Evolutionary conservation across 2,329 filamentous ascomycete species (phyloP).

Genomic region (Westerdykella ornata): DNA sequence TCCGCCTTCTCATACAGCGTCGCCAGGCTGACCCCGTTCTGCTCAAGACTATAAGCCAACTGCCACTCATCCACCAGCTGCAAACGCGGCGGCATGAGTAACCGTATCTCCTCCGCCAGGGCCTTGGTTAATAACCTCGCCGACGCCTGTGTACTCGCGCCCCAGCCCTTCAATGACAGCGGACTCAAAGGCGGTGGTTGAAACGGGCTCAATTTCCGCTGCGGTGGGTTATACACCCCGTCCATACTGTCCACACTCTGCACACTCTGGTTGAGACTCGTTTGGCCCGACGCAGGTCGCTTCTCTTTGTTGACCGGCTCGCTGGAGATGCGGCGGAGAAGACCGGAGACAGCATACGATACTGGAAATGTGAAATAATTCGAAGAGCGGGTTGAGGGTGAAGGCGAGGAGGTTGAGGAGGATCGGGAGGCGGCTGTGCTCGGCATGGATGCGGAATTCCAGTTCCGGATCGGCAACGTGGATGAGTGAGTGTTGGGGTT

Average conservation of each 20-base stretch:
- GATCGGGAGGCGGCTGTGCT: conserved; percentile 16
- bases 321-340: conserved; percentile 43
- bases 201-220: conserved; percentile 67
- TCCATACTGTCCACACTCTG: conserved; percentile 43
- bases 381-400: conserved; percentile 23
- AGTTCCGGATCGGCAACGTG: conserved; percentile 1
- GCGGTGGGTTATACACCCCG: conserved; percentile 55
- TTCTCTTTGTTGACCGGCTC: conserved; percentile 29
- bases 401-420: conserved; percentile 8
- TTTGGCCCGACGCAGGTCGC: conserved; percentile 8
- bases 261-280: conserved; percentile 23
- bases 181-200: conserved; percentile 85
- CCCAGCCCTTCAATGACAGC: conserved; percentile 62
- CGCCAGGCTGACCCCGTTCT: conserved; percentile 78
- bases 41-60: conserved; percentile 81
- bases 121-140: conserved; percentile 63
- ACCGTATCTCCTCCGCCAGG: conserved; percentile 86
- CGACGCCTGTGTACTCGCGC: conserved; percentile 51
- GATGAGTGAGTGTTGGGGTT: neutral
- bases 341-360: conserved; percentile 43
- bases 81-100: conserved; percentile 77
- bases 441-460: conserved; percentile 20
- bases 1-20: conserved; percentile 80
- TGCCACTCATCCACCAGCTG: conserved; percentile 84
- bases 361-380: conserved; percentile 47